Conservation (phyloP, 2,329 filamentous ascomycete genomes). For the Aspergillus sp. region DNA sequence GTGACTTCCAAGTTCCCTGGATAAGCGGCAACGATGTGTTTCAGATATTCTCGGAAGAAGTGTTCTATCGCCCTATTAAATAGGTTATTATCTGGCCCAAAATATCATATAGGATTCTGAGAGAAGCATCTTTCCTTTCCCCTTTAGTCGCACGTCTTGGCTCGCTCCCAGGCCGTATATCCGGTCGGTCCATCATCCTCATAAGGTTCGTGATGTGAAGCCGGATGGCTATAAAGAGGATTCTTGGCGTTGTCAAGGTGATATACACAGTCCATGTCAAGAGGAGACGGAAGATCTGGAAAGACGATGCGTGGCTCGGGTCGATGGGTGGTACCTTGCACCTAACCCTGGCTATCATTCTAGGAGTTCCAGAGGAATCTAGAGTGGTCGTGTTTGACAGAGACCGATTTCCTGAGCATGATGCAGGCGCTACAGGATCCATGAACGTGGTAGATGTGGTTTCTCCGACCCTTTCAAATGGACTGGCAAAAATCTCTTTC, state of each 20-base stretch:
- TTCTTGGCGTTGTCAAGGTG: conserved; percentile 2
- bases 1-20: conserved; percentile 4
- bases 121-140: not conserved
- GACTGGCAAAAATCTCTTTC: conserved; percentile 13
- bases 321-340: conserved; percentile 5
- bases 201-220: conserved; percentile 5
- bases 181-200: conserved; percentile 11
- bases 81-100: not conserved
- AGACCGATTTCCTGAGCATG: conserved; percentile 8
- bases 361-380: not conserved
- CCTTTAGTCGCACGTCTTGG: not conserved
- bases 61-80: not conserved
- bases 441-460: conserved; percentile 6
- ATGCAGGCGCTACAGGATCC: not conserved
- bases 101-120: too few species aligned
- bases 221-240: conserved; percentile 1
- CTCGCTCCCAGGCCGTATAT: conserved; percentile 8
- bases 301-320: not conserved
- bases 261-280: conserved; percentile 5
- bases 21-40: not conserved
- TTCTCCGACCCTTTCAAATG: conserved; percentile 14
- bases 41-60: conserved; percentile 10
- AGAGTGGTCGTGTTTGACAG: conserved; percentile 9
- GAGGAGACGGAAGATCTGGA: not conserved
- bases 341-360: conserved; percentile 6